phyloP scores from a whole-genome alignment of 2,329 filamentous ascomycete genomes.

The Pseudopithomyces maydicus region DNA sequence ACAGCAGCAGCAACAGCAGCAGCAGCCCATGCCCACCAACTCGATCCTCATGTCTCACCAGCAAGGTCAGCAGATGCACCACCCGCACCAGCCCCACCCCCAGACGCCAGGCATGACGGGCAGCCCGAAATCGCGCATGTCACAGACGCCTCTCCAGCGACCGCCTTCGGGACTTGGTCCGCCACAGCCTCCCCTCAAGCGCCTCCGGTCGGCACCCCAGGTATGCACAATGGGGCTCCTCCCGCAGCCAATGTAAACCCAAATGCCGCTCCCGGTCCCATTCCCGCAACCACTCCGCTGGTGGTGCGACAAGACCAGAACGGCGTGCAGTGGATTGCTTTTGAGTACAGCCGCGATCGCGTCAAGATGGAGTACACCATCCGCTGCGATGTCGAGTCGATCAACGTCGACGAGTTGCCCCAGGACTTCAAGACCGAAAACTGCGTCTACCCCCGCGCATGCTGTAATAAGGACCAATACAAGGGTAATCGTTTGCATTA shows the following conservation, averaged over 20 bases:
- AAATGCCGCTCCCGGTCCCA: conserved; percentile 92
- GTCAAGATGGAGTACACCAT: conserved; percentile 99
- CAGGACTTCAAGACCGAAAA: conserved; percentile 97
- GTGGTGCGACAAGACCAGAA: conserved; percentile 95
- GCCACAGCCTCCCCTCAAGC: conserved; percentile 47
- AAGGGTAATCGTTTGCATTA: conserved; percentile 94
- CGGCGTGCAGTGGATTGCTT: conserved; percentile 98
- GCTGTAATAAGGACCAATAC: conserved; percentile 94
- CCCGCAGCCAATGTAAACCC: conserved; percentile 69
- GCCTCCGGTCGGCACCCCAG: conserved; percentile 47
- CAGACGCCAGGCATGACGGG: conserved; percentile 64
- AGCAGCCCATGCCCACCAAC: conserved; percentile 54
- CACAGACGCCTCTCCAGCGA: conserved; percentile 61
- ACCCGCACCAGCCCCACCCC: conserved; percentile 49
- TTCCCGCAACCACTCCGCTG: conserved; percentile 92
- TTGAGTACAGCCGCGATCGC: conserved; percentile 94
- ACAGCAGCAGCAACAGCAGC: conserved; percentile 57
- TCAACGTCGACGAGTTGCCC: conserved; percentile 83
- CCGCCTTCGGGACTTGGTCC: conserved; percentile 55
- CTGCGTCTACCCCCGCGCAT: conserved; percentile 95
- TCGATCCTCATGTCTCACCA: conserved; percentile 60
- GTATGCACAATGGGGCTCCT: conserved; percentile 47
- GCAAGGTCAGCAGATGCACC: conserved; percentile 46
- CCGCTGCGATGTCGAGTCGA: conserved; percentile 94
- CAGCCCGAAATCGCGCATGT: conserved; percentile 60